A percentile compares a stretch with the other conserved stretches of the same genome.
Evolutionary conservation across 2,329 filamentous ascomycete genomes (phyloP).

Genomic region (Aspergillus thermomutatus): DNA sequence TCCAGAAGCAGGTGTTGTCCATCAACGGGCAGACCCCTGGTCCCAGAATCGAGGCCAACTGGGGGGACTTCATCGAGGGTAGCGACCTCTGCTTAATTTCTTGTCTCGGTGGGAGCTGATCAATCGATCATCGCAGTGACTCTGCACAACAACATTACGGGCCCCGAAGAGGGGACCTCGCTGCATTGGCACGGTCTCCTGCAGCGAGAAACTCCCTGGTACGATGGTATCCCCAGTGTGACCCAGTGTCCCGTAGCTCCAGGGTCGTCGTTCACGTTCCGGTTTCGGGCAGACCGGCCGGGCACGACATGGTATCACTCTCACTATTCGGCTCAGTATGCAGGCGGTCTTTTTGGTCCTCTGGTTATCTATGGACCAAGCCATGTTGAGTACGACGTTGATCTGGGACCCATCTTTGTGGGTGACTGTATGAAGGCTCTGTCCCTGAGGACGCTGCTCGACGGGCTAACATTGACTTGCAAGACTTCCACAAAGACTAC

Average conservation of each 20-base stretch:
- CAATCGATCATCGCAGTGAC: not conserved
- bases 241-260: slow-evolving; percentile 33
- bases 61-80: slow-evolving; percentile 28
- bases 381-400: slow-evolving; percentile 27
- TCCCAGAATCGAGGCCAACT: slow-evolving; percentile 32
- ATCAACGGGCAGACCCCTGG: slow-evolving; percentile 34
- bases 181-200: slow-evolving; percentile 21
- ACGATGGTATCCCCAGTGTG: slow-evolving; percentile 14
- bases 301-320: slow-evolving; percentile 34
- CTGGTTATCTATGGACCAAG: slow-evolving; percentile 32
- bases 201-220: slow-evolving; percentile 12
- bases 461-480: too few species aligned
- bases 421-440: slow-evolving; percentile 13
- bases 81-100: slow-evolving; percentile 12
- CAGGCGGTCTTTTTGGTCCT: slow-evolving; percentile 30
- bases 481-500: slow-evolving; percentile 7
- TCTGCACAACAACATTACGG: too few species aligned
- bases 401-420: slow-evolving; percentile 28
- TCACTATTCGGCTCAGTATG: slow-evolving; percentile 28
- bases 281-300: slow-evolving; percentile 26
- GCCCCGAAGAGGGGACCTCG: not conserved
- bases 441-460: too few species aligned
- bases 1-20: slow-evolving; percentile 21
- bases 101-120: not conserved
- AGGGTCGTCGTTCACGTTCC: slow-evolving; percentile 27